Evolutionary conservation across 768 basidiomycete genomes (phyloP).

Genomic region (Podaxis sp.): DNA sequence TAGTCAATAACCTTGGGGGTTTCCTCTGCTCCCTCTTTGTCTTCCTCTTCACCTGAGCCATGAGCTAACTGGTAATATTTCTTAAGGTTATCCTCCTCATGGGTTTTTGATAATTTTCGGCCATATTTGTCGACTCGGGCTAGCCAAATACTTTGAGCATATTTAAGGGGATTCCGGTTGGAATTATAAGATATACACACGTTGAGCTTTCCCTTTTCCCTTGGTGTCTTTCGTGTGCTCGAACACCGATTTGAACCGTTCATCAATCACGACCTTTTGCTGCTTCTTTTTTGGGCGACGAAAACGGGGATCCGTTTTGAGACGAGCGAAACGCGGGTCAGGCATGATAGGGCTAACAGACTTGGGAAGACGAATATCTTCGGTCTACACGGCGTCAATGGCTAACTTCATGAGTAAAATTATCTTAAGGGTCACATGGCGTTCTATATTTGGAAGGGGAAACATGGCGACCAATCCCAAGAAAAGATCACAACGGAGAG

Average conservation of each 20-base stretch:
- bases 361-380: not conserved
- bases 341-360: slow-evolving; percentile 44
- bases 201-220: slow-evolving; percentile 23
- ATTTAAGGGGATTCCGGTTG: not conserved
- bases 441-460: slow-evolving; percentile 10
- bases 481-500: not conserved
- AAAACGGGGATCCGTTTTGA: slow-evolving; percentile 93
- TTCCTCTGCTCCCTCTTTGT: slow-evolving; percentile 32
- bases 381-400: not conserved
- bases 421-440: slow-evolving; percentile 4
- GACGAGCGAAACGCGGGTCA: slow-evolving; percentile 84
- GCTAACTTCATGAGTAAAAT: not conserved
- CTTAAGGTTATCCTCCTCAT: slow-evolving; percentile 73
- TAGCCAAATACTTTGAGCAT: slow-evolving; percentile 19
- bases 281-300: slow-evolving; percentile 77
- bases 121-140: slow-evolving; percentile 90
- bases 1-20: slow-evolving; percentile 59
- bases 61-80: slow-evolving; percentile 71
- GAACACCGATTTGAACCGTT: slow-evolving; percentile 86
- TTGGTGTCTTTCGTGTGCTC: slow-evolving; percentile 44
- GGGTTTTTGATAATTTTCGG: slow-evolving; percentile 61
- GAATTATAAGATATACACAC: slow-evolving; percentile 20
- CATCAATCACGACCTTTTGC: slow-evolving; percentile 85
- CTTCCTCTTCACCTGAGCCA: slow-evolving; percentile 40
- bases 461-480: slow-evolving; percentile 22